phyloP scores from a whole-genome alignment of 169 alveolate genomes.

The Amoebophrya sp. region DNA sequence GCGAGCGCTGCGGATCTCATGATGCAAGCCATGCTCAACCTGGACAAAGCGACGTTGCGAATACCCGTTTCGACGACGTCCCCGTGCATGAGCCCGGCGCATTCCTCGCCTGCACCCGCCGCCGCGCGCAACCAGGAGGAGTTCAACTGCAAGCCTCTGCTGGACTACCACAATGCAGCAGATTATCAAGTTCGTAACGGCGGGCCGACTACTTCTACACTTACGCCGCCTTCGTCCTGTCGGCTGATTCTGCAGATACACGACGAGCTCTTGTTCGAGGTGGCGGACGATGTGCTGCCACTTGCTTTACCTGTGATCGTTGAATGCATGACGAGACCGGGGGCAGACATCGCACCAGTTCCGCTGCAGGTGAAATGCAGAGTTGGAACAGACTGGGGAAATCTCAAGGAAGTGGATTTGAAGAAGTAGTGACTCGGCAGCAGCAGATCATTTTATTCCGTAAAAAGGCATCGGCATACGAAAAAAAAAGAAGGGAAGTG shows the following conservation, averaged over 20 bases:
- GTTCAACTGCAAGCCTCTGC: background rate
- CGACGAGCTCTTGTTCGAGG: slow-evolving; percentile 10
- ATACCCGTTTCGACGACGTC: background rate
- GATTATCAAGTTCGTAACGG: background rate
- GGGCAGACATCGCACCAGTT: background rate
- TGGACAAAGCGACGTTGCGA: background rate
- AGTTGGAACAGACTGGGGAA: slow-evolving; percentile 6
- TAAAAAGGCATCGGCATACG: no score
- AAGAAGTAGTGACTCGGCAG: no score
- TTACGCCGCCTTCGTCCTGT: background rate
- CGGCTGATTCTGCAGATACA: background rate
- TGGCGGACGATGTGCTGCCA: background rate
- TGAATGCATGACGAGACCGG: background rate
- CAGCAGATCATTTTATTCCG: no score
- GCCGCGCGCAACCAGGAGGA: background rate
- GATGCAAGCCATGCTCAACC: background rate
- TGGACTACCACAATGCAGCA: background rate
- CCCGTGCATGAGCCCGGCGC: no score
- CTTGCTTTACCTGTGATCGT: background rate
- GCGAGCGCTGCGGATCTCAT: slow-evolving; percentile 13
- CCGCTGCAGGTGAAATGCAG: slow-evolving; percentile 6
- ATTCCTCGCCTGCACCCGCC: background rate
- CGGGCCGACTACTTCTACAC: background rate
- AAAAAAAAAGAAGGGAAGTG: no score
- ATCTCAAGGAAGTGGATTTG: background rate